Evolutionary conservation across 2,329 filamentous ascomycete species (phyloP), one percentile per base, ranked within the genome.

Genomic region (Ceratocystis eucalypticola): DNA sequence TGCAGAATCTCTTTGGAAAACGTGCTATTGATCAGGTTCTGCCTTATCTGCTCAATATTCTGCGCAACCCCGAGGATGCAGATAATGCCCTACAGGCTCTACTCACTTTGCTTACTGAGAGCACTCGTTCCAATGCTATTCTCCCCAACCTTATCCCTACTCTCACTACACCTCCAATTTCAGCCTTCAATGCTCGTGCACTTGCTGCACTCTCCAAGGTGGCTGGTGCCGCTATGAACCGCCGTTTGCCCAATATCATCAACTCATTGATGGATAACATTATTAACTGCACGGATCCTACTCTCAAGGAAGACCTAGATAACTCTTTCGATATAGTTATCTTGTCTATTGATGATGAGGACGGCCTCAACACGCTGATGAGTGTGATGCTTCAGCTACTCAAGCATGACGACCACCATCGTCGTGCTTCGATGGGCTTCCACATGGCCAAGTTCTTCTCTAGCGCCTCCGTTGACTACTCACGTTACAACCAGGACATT

Each of bases 201-300:
- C 79, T 99, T 70, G 94, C 94, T 46, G 97, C 94, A 30, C 78
- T 99, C 71, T 92, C 95, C 62, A 87, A 92, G 75, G 95, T 99
- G 63, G 93, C 94, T 68, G 88, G 91, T 65, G 82, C 87, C 65
- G 87, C 92, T 65, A 96, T 99, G 89, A 95, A 92, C 71, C 84
- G 94, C 72, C 87, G 91, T 71, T 77, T 99, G 67, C 91, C 93
- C 17, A 88, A 84, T 69, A 96, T 99, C 69, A 84, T 99, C 76
- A 96, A 96, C 74, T 87, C 91, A 1, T 82, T 99, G 59, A 91
- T 97, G 87, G 92, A 97, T 74, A 95, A 91, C 70, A 89, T 96
- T 63, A 85, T 97, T 68, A 81, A 82, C 66, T 85, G 84, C 73
- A 85, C 86, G 69, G 89, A 96, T 66, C 87, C 89, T n/a, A 77